Conservation (phyloP, 257 asterid species). For the Salvia splendens region DNA sequence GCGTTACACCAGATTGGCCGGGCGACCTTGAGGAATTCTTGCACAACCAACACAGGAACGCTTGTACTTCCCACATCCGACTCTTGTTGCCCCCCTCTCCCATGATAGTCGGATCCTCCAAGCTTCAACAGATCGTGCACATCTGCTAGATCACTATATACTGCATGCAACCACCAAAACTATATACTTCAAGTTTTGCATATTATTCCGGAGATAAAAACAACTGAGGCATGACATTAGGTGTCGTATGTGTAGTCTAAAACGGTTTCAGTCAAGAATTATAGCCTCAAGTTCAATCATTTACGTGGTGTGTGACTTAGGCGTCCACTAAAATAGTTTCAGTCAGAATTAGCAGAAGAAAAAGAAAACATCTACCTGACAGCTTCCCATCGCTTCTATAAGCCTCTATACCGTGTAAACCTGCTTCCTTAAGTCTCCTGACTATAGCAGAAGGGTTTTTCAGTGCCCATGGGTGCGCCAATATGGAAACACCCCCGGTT, state of each 20-base stretch:
- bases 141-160: slow-evolving; percentile 81
- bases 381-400: slow-evolving; percentile 93
- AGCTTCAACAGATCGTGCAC: slow-evolving; percentile 71
- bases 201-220: too few relatives aligned
- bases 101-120: slow-evolving; percentile 98
- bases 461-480: slow-evolving; percentile 99
- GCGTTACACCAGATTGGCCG: slow-evolving; percentile 87
- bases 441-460: slow-evolving; percentile 71
- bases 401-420: slow-evolving; percentile 84
- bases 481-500: slow-evolving; percentile 91
- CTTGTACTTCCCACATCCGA: slow-evolving; percentile 82
- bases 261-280: too few relatives aligned
- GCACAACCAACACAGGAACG: slow-evolving; percentile 61
- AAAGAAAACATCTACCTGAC: slow-evolving; percentile 48
- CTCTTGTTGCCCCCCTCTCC: slow-evolving; percentile 80
- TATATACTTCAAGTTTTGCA: too few relatives aligned
- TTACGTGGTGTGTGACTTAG: background rate
- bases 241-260: too few relatives aligned
- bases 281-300: too few relatives aligned
- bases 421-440: slow-evolving; percentile 77
- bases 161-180: slow-evolving; percentile 45
- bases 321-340: background rate
- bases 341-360: background rate
- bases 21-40: slow-evolving; percentile 80
- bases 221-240: too few relatives aligned